phyloP scores from a whole-genome alignment of 2,329 filamentous ascomycete genomes.

The Acarospora socialis region DNA sequence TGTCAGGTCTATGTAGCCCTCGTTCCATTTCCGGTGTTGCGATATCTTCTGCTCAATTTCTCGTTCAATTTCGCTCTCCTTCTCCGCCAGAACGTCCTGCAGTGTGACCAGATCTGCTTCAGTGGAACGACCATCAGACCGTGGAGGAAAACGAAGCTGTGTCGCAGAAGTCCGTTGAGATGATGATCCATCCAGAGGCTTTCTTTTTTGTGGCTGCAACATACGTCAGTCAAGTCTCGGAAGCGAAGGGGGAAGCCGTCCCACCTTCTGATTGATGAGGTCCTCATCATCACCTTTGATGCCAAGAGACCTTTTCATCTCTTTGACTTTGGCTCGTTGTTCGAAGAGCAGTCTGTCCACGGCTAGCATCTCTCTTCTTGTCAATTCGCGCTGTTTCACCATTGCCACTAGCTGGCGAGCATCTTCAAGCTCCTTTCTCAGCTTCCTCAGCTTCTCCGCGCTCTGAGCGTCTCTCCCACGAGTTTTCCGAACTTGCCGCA shows the following conservation, averaged over 20 bases:
- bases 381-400: constrained; percentile 64
- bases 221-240: too few relatives aligned
- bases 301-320: constrained; percentile 72
- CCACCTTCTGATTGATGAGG: constrained; percentile 83
- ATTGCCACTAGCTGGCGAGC: constrained; percentile 66
- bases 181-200: constrained; percentile 45
- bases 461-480: constrained; percentile 86
- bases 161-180: constrained; percentile 47
- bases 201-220: constrained; percentile 60
- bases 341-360: constrained; percentile 69
- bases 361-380: constrained; percentile 62
- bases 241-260: constrained; percentile 25
- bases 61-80: constrained; percentile 62
- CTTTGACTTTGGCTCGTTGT: constrained; percentile 67
- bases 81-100: constrained; percentile 64
- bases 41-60: constrained; percentile 78
- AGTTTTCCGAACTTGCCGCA: constrained; percentile 88
- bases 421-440: constrained; percentile 82
- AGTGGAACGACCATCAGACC: constrained; percentile 53
- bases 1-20: constrained; percentile 77
- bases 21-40: constrained; percentile 85
- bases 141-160: constrained; percentile 55
- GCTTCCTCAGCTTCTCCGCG: constrained; percentile 81
- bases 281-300: constrained; percentile 93
- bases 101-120: constrained; percentile 69